Percentiles rank a stretch among this genome's conserved stretches.
phyloP scores from a whole-genome alignment of 176 grass and related monocot species.

The Coix lacrymajobi region DNA sequence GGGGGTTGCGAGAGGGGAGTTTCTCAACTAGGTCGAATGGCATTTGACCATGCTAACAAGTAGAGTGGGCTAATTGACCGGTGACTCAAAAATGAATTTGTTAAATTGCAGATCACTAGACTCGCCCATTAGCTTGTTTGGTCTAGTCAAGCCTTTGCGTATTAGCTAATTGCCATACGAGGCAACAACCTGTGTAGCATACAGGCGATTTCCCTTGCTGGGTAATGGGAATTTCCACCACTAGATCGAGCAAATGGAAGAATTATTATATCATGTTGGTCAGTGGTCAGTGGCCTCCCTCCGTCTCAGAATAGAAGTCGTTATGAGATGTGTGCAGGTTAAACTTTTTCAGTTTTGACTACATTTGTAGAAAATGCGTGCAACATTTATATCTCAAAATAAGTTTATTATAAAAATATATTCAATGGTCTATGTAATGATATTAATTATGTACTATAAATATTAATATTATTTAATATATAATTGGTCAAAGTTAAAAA shows the following conservation, averaged over 20 bases:
- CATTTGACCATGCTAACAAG: background rate
- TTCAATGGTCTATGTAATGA: too few relatives aligned
- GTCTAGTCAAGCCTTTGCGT: background rate
- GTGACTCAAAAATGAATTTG: background rate
- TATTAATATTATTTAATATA: too few relatives aligned
- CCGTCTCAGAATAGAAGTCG: too few relatives aligned
- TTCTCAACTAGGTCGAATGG: background rate
- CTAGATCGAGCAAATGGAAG: background rate
- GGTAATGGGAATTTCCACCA: background rate
- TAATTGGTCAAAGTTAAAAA: too few relatives aligned
- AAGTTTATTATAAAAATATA: too few relatives aligned
- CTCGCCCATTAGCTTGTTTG: background rate
- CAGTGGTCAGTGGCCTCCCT: background rate
- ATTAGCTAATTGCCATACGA: background rate
- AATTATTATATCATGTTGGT: background rate
- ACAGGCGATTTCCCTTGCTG: too few relatives aligned
- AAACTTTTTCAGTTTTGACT: too few relatives aligned
- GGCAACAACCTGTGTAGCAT: background rate
- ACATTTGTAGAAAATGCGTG: too few relatives aligned
- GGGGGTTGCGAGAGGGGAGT: background rate
- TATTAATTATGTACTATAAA: too few relatives aligned
- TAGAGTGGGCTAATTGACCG: background rate
- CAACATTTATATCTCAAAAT: too few relatives aligned
- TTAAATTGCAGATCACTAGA: background rate
- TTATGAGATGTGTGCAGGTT: too few relatives aligned